These are phyloP conservation scores for Ambispora gerdemannii DNA, from an alignment of 192 early-diverging fungal species.

Conservation along the genomic window DNA sequence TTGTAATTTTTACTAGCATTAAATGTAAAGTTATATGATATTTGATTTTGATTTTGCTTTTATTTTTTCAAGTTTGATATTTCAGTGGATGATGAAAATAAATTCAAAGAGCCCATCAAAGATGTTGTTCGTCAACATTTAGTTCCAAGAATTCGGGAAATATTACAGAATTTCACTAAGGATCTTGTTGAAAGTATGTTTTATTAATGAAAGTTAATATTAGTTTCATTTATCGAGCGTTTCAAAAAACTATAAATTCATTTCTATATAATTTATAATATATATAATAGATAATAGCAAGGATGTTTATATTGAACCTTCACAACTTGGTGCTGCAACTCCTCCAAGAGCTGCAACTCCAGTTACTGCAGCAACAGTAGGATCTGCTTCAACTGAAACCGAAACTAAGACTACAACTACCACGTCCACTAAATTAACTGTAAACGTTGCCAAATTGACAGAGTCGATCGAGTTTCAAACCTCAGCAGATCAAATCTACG, in stretches of 20 bases:
- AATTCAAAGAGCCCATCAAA: slow-evolving; percentile 56
- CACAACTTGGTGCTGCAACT: slow-evolving; percentile 35
- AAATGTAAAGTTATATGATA: not conserved
- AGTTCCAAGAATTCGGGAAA: slow-evolving; percentile 56
- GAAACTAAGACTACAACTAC: slow-evolving; percentile 29
- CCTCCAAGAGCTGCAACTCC: slow-evolving; percentile 32
- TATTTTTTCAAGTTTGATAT: slow-evolving; percentile 60
- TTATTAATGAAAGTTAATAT: not conserved
- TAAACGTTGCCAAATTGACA: slow-evolving; percentile 64
- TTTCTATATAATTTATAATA: not conserved
- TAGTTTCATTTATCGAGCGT: not conserved
- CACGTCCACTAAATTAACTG: slow-evolving; percentile 31
- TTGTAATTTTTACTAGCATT: not conserved
- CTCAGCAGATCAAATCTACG: slow-evolving; percentile 75
- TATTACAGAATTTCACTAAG: slow-evolving; percentile 60
- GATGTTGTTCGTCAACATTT: slow-evolving; percentile 69
- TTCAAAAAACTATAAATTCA: not conserved
- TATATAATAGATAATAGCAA: slow-evolving; percentile 59
- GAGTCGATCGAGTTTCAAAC: slow-evolving; percentile 82
- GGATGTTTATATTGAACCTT: slow-evolving; percentile 77
- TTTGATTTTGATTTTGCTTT: not conserved
- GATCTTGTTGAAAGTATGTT: slow-evolving; percentile 66
- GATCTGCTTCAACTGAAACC: slow-evolving; percentile 31
- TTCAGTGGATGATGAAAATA: slow-evolving; percentile 49
- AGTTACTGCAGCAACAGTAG: slow-evolving; percentile 19